Percentiles rank a stretch among this genome's conserved stretches.
Conservation (phyloP, 1,284 basidiomycete species). For the Farysia itapuensis region DNA sequence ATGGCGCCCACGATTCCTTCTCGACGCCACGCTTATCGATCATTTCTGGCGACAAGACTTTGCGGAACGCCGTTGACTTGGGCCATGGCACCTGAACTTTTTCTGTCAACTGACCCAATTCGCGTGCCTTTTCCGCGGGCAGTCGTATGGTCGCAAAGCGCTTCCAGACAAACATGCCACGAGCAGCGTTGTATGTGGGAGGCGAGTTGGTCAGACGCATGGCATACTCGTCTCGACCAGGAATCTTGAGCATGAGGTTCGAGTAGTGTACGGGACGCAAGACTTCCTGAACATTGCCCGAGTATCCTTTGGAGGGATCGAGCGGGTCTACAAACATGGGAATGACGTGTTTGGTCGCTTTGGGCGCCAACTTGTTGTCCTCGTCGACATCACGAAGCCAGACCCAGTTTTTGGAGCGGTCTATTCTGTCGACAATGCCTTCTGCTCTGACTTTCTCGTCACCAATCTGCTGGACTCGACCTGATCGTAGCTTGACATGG, state of each 20-base stretch:
- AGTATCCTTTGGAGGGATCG: conserved; percentile 46
- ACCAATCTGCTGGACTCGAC: conserved; percentile 42
- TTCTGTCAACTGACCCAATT: conserved; percentile 33
- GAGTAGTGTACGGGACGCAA: conserved; percentile 57
- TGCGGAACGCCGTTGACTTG: conserved; percentile 29
- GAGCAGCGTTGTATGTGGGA: conserved; percentile 39
- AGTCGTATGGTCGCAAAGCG: conserved; percentile 51
- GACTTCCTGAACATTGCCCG: conserved; percentile 45
- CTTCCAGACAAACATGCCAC: conserved; percentile 52
- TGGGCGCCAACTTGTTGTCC: conserved; percentile 51
- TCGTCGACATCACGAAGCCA: conserved; percentile 52
- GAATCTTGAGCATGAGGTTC: conserved; percentile 58
- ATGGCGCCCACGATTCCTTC: conserved; percentile 51
- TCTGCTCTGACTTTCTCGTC: conserved; percentile 44
- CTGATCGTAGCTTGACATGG: conserved; percentile 56
- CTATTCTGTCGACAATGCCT: conserved; percentile 51
- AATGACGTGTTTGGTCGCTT: conserved; percentile 43
- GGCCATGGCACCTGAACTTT: conserved; percentile 57
- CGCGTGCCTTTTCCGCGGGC: conserved; percentile 23
- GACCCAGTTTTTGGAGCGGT: conserved; percentile 52
- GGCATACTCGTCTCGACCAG: conserved; percentile 45
- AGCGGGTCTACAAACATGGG: conserved; percentile 48
- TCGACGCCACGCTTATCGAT: conserved; percentile 38
- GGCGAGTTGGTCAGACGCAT: conserved; percentile 44
- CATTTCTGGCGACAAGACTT: conserved; percentile 9